phyloP scores from a whole-genome alignment of 345 rosid species.

The Nasturtium officinale region DNA sequence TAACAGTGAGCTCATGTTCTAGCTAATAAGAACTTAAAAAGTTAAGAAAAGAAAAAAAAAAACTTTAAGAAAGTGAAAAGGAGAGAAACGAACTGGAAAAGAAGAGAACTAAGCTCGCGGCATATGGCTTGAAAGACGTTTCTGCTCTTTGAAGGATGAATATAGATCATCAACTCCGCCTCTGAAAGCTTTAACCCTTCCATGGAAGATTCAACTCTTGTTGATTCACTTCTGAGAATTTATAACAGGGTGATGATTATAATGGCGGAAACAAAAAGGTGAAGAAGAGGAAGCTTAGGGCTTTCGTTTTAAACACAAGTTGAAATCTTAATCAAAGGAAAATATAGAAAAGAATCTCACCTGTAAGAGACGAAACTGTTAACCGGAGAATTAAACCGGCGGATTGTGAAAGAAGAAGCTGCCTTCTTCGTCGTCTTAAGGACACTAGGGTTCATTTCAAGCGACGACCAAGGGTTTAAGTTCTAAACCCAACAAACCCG shows the following conservation, averaged over 20 bases:
- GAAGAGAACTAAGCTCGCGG: conserved; percentile 75
- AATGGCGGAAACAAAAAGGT: background rate
- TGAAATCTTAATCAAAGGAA: background rate
- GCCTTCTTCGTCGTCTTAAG: background rate
- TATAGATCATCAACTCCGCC: conserved; percentile 59
- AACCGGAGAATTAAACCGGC: background rate
- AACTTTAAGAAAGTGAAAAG: background rate
- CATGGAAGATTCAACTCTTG: conserved; percentile 43
- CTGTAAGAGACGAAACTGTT: background rate
- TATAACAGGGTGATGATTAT: background rate
- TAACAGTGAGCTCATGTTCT: background rate
- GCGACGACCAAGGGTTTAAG: background rate
- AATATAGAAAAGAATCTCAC: background rate
- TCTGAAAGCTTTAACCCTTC: conserved; percentile 70
- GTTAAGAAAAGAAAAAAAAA: background rate
- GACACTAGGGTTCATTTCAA: conserved; percentile 21
- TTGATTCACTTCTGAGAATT: background rate
- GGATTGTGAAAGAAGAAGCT: conserved; percentile 8
- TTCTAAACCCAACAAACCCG: background rate
- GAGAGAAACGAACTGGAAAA: conserved; percentile 62
- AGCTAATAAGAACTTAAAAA: background rate
- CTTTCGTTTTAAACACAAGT: no score
- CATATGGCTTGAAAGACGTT: conserved; percentile 62
- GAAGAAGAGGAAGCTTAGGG: no score
- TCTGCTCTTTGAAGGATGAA: conserved; percentile 70